phyloP scores from a whole-genome alignment of 1,284 basidiomycete genomes.

The Cryptococcus sp. region DNA sequence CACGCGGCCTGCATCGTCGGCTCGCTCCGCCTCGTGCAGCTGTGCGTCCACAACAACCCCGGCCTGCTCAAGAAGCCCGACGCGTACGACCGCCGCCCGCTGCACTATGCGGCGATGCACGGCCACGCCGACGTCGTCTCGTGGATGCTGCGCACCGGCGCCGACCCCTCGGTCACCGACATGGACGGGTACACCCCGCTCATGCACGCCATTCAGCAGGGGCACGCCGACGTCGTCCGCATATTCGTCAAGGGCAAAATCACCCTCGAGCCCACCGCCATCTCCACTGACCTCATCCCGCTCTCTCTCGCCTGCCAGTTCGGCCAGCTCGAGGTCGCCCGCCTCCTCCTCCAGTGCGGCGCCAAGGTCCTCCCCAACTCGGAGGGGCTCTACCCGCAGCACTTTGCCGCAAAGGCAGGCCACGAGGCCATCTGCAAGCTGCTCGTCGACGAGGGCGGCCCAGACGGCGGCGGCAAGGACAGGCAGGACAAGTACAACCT shows the following conservation, averaged over 20 bases:
- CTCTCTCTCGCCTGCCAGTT: conserved; percentile 86
- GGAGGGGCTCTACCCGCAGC: conserved; percentile 93
- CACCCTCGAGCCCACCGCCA: conserved; percentile 55
- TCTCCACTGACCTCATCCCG: conserved; percentile 72
- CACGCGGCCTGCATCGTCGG: conserved; percentile 91
- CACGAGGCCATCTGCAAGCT: conserved; percentile 77
- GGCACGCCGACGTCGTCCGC: conserved; percentile 74
- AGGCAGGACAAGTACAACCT: conserved; percentile 92
- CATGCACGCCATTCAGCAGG: conserved; percentile 86
- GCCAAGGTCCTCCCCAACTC: conserved; percentile 80
- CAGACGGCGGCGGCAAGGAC: conserved; percentile 66
- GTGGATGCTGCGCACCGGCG: conserved; percentile 63
- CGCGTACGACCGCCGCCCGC: conserved; percentile 84
- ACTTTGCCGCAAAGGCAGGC: conserved; percentile 95
- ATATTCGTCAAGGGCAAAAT: conserved; percentile 67
- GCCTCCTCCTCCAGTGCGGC: conserved; percentile 70
- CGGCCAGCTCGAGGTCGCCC: conserved; percentile 81
- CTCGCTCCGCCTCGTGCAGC: conserved; percentile 68
- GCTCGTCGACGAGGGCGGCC: conserved; percentile 61
- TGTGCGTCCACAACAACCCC: conserved; percentile 66
- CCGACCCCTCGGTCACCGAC: conserved; percentile 70
- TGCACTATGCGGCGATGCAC: conserved; percentile 96
- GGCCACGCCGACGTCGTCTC: conserved; percentile 76
- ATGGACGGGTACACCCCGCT: conserved; percentile 92
- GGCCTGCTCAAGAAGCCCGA: conserved; percentile 37